Evolutionary conservation across 2,329 filamentous ascomycete species (phyloP).

Genomic region (Hypoxylon rubiginosum): DNA sequence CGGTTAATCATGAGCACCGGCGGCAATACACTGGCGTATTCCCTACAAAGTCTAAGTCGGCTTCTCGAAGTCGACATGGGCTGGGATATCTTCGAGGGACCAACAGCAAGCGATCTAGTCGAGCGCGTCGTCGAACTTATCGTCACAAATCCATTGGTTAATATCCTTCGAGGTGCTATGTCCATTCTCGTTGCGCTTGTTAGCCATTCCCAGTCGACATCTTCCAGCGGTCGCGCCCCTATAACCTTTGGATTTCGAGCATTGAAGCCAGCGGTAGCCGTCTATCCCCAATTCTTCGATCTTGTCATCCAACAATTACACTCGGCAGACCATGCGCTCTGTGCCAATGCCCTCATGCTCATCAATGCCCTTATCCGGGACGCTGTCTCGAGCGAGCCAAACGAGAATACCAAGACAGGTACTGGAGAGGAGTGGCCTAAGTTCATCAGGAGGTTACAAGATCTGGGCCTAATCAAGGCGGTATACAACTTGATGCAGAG

Average conservation of each 20-base stretch:
- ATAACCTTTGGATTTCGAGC: slow-evolving; percentile 88
- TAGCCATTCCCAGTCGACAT: slow-evolving; percentile 79
- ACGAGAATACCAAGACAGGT: slow-evolving; percentile 52
- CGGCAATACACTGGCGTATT: slow-evolving; percentile 96
- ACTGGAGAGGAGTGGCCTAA: slow-evolving; percentile 86
- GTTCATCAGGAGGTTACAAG: slow-evolving; percentile 93
- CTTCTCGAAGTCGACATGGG: slow-evolving; percentile 97
- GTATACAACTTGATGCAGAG: slow-evolving; percentile 96
- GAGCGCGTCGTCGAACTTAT: slow-evolving; percentile 90
- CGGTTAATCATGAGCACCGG: slow-evolving; percentile 86
- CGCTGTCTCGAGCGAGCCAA: slow-evolving; percentile 79
- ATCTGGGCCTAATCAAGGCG: slow-evolving; percentile 91
- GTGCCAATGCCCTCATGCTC: slow-evolving; percentile 93
- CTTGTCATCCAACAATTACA: slow-evolving; percentile 92
- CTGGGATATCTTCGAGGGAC: slow-evolving; percentile 86
- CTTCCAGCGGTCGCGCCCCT: slow-evolving; percentile 57
- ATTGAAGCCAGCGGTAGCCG: slow-evolving; percentile 89
- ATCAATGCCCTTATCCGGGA: slow-evolving; percentile 97
- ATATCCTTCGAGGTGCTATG: slow-evolving; percentile 96
- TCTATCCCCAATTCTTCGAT: slow-evolving; percentile 94
- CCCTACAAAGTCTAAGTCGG: slow-evolving; percentile 87
- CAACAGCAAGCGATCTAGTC: slow-evolving; percentile 74
- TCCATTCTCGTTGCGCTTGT: slow-evolving; percentile 95
- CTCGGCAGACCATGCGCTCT: slow-evolving; percentile 94
- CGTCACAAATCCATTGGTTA: slow-evolving; percentile 94